Percentiles rank a stretch among this genome's conserved stretches.
phyloP scores from a whole-genome alignment of 495 filamentous ascomycete genomes.

The Penicillium crystallinum region DNA sequence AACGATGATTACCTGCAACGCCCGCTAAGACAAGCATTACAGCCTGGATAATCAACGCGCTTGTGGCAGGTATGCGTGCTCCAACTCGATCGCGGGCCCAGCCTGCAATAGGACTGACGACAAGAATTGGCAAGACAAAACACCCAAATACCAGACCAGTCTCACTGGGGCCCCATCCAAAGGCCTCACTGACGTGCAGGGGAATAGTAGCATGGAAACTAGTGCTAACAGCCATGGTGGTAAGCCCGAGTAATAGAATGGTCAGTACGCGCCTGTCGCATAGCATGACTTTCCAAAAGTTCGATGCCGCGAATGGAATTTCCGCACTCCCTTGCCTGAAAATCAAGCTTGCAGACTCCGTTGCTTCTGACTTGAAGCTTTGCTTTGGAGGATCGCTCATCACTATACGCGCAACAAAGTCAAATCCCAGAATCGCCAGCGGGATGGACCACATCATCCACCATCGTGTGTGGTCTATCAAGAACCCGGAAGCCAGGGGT shows the following conservation, averaged over 20 bases:
- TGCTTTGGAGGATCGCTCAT: conserved; percentile 5
- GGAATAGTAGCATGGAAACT: conserved; percentile 11
- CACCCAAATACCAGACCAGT: conserved; percentile 6
- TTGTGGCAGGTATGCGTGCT: background rate
- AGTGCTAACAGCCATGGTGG: background rate
- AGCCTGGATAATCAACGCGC: background rate
- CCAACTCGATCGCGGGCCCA: conserved; percentile 12
- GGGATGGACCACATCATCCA: conserved; percentile 7
- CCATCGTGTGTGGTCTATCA: conserved; percentile 1
- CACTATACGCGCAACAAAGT: conserved; percentile 1
- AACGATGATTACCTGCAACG: background rate
- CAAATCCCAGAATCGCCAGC: conserved; percentile 1
- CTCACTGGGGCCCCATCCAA: conserved; percentile 8
- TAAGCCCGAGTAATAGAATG: background rate
- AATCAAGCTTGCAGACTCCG: background rate
- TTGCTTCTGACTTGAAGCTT: no score
- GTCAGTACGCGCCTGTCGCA: background rate
- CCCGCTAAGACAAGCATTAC: background rate
- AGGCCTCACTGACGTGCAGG: conserved; percentile 2
- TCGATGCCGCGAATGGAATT: no score
- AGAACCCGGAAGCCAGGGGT: background rate
- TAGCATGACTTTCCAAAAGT: background rate
- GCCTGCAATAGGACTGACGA: conserved; percentile 11
- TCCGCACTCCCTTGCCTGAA: background rate
- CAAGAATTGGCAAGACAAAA: conserved; percentile 1